Evolutionary conservation across 495 filamentous ascomycete species (phyloP).

Genomic region (Halenospora varia): DNA sequence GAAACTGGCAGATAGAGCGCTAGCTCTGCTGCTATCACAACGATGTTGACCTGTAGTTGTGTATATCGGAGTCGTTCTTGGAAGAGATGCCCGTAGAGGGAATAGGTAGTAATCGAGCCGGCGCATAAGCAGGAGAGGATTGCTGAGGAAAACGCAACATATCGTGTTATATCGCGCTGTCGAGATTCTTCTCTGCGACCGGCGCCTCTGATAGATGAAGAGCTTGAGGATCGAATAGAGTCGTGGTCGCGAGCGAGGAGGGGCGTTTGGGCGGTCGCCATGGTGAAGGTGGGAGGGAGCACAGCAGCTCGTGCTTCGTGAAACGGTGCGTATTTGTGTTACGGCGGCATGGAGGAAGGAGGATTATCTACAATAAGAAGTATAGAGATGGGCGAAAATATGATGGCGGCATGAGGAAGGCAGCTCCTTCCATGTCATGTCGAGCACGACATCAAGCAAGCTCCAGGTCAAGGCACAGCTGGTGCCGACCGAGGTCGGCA

Average conservation of each 20-base stretch:
- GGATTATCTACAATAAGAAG: not conserved
- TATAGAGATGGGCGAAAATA: not conserved
- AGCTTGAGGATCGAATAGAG: conserved; percentile 9
- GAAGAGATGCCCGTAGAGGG: conserved; percentile 85
- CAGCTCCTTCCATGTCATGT: too few species aligned
- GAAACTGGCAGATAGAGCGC: conserved; percentile 88
- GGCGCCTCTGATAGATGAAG: conserved; percentile 6
- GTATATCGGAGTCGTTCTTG: conserved; percentile 78
- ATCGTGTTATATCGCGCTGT: conserved; percentile 18
- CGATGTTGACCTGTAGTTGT: conserved; percentile 85
- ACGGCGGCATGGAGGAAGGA: not conserved
- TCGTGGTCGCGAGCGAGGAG: conserved; percentile 13
- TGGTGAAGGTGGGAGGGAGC: conserved; percentile 1
- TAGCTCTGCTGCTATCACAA: conserved; percentile 78
- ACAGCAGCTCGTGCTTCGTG: not conserved
- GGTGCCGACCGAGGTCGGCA: not conserved
- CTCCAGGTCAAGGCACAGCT: not conserved
- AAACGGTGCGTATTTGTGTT: not conserved
- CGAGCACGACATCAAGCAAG: not conserved
- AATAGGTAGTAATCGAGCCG: conserved; percentile 83
- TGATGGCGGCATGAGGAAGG: not conserved
- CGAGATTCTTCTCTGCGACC: conserved; percentile 5
- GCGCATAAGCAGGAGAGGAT: conserved; percentile 58
- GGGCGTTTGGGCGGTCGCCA: conserved; percentile 21
- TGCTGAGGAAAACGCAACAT: conserved; percentile 22